phyloP scores from a whole-genome alignment of 2,329 filamentous ascomycete species.

The Aspergillus arachidicola region DNA sequence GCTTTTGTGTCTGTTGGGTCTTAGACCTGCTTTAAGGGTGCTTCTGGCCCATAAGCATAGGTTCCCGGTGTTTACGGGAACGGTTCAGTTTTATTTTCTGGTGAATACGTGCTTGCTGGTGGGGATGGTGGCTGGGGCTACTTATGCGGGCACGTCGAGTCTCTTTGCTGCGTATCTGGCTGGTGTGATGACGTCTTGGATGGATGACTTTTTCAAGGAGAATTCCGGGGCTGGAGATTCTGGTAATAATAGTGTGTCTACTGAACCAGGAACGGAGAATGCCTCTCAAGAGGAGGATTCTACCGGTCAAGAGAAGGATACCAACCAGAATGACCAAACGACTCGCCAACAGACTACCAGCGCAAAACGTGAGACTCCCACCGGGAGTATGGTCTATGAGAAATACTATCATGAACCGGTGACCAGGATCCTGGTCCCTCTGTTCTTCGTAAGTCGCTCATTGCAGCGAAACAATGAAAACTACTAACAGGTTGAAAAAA shows the following conservation, averaged over 20 bases:
- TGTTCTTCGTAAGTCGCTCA: conserved; percentile 66
- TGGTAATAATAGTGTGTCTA: too few relatives aligned
- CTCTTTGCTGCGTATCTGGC: conserved; percentile 63
- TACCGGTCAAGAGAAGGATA: background rate
- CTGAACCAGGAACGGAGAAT: background rate
- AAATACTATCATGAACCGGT: conserved; percentile 51
- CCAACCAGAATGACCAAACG: background rate
- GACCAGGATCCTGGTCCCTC: conserved; percentile 63
- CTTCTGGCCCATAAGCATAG: conserved; percentile 8
- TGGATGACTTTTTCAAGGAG: conserved; percentile 37
- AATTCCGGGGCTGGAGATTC: background rate
- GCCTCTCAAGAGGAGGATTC: background rate
- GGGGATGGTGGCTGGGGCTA: conserved; percentile 51
- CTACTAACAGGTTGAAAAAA: conserved; percentile 3
- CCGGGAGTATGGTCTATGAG: conserved; percentile 43
- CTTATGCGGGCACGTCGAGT: conserved; percentile 58
- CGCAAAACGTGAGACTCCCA: conserved; percentile 12
- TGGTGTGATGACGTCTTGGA: conserved; percentile 55
- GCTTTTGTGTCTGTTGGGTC: conserved; percentile 28
- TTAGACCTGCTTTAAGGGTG: conserved; percentile 16
- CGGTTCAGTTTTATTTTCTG: conserved; percentile 37
- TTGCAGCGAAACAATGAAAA: too few relatives aligned
- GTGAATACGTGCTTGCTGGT: conserved; percentile 50
- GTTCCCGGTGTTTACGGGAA: conserved; percentile 13
- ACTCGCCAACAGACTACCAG: background rate